A percentile compares a stretch with the other conserved stretches of the same genome.
These are phyloP conservation scores for Gastrodia elata DNA, from an alignment of 106 monocot genomes.

Conservation along the genomic window DNA sequence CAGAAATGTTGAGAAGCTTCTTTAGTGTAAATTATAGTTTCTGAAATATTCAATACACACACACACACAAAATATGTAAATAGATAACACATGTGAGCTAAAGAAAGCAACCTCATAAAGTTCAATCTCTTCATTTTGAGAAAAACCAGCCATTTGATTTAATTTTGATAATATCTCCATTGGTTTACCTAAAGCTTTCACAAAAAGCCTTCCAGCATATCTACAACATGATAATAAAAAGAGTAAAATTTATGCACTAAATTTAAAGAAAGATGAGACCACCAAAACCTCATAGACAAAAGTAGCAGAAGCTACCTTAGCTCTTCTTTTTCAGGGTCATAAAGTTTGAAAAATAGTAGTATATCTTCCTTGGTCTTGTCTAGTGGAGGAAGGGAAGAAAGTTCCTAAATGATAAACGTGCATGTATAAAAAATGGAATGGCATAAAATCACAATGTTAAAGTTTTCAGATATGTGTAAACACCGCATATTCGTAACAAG, in stretches of 20 bases:
- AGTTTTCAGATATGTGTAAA: too few species aligned
- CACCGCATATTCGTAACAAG: not conserved
- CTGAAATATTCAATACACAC: not conserved
- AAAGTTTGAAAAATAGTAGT: slow-evolving; percentile 93
- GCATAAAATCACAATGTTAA: not conserved
- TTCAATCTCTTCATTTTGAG: slow-evolving; percentile 76
- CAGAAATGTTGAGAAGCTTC: not conserved
- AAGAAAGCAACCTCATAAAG: slow-evolving; percentile 77
- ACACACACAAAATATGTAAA: not conserved
- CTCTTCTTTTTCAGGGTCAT: slow-evolving; percentile 95
- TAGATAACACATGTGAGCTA: not conserved
- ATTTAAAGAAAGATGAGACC: not conserved
- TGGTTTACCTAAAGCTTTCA: slow-evolving; percentile 80
- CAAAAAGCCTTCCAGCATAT: slow-evolving; percentile 87
- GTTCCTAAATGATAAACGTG: slow-evolving; percentile 37
- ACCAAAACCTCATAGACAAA: not conserved
- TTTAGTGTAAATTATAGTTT: not conserved
- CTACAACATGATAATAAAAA: slow-evolving; percentile 30
- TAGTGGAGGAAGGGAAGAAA: slow-evolving; percentile 49
- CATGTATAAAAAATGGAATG: not conserved
- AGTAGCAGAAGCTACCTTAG: slow-evolving; percentile 43
- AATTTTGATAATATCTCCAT: slow-evolving; percentile 64
- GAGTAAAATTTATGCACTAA: slow-evolving; percentile 1
- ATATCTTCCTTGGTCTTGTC: slow-evolving; percentile 94
- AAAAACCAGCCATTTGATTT: slow-evolving; percentile 84